A percentile compares a stretch with the other conserved stretches of the same genome.
phyloP scores from a whole-genome alignment of 768 basidiomycete species.

The Clitopilus hobsonii region DNA sequence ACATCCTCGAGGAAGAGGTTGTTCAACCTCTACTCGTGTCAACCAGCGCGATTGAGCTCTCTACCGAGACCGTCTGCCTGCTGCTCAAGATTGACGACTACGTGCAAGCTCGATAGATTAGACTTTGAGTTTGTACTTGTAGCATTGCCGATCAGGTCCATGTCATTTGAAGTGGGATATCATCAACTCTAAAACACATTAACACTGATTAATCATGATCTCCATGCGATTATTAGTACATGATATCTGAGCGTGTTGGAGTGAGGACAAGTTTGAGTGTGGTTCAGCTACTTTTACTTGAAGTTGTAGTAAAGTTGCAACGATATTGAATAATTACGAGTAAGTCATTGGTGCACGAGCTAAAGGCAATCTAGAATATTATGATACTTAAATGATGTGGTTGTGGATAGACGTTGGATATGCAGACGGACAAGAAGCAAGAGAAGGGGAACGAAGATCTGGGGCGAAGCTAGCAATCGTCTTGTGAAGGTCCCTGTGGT shows the following conservation, averaged over 20 bases:
- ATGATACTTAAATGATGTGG: not conserved
- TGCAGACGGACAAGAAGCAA: slow-evolving; percentile 5
- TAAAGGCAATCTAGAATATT: not conserved
- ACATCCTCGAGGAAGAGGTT: slow-evolving; percentile 96
- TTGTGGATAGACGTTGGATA: not conserved
- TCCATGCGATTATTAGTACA: not conserved
- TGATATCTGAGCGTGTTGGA: not conserved
- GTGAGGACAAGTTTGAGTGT: not conserved
- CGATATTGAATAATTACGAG: not conserved
- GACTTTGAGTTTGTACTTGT: not conserved
- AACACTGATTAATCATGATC: not conserved
- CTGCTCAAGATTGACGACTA: slow-evolving; percentile 95
- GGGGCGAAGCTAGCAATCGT: slow-evolving; percentile 12
- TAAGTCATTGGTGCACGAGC: not conserved
- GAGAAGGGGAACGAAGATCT: not conserved
- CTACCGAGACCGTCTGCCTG: slow-evolving; percentile 97
- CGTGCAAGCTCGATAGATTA: slow-evolving; percentile 63
- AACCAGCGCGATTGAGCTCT: slow-evolving; percentile 90
- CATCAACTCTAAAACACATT: not conserved
- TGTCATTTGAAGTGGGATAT: slow-evolving; percentile 2
- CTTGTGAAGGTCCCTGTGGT: slow-evolving; percentile 21
- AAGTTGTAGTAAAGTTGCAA: not conserved
- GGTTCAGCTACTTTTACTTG: not conserved
- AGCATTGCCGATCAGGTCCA: not conserved
- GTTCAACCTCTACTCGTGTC: slow-evolving; percentile 94